Base-by-base conservation (phyloP, 345 rosid genomes). In the Eucalyptus regnans region DNA sequence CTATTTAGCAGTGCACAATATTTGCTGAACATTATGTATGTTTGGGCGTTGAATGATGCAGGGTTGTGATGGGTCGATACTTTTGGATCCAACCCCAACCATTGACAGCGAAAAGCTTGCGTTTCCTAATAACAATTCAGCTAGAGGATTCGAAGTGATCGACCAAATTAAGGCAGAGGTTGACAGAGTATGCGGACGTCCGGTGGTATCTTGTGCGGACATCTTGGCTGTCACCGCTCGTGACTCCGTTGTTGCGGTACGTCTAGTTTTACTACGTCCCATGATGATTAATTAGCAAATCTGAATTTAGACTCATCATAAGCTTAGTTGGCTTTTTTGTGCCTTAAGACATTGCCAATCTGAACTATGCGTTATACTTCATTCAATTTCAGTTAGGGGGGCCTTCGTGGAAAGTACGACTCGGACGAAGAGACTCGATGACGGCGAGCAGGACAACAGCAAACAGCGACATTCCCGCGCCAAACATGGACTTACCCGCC, bases 11-110 rank as follows among this genome's bases (percentile, higher is more conserved):
- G 7, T 1, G 0, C 71, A n/a, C 71, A n/a, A 13, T 15, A 64
- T 64, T 64, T 64, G 71, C 71, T 15, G 22, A n/a, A n/a, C 16
- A 2, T 64, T n/a, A 64, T 64, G 33, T 13, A 64, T 14, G 71
- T 0, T 29, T 64, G 71, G 71, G 37, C 14, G 37, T 64, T 15
- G 37, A n/a, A 64, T 64, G 71, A 64, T 9, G 37, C 43, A 96
- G 97, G 98, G 98, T n/a, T 96, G 97, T 88, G 98, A 96, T 60
- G 98, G 91, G 1, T 96, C 96, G 33, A 68, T 93, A 89, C 94
- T 95, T 86, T 87, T 96, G 66, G 97, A 95, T 91, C 86, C 92
- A 46, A 89, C 96, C 3, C 43, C 95, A 23, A 92, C 92, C 11
- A 91, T 93, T 18, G 93, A 87, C 37, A 94, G 95, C 43, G 96